Evolutionary conservation across 2,329 filamentous ascomycete species (phyloP), one percentile per base, ranked within the genome.

Genomic region (Exophiala lecanii-corni): DNA sequence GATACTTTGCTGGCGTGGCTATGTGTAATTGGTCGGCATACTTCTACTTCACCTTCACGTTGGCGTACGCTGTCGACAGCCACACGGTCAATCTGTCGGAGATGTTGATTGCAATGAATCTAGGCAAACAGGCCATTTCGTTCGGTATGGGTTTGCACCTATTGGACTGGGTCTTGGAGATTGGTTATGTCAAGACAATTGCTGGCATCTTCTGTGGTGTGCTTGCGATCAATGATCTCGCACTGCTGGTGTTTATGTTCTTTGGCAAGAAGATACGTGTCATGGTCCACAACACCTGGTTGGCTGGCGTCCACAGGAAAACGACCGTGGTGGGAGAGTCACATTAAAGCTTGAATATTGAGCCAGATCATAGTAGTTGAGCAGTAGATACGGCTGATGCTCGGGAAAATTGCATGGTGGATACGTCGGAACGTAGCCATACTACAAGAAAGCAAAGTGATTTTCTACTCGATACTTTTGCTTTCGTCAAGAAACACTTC

Each of bases 61-160:
- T 82, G 6, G 77, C 76, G 2, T 81, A 81, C 53, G 76, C 77
- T 1, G 72, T 81, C 26, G 77, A 81, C 55, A 73, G 69, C 39
- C 78, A 81, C 59, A 73, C 71, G 15, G 66, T 71, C 23, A 77
- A 79, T 51, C 74, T 76, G n/a, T 73, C 71, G 17, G 77, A 81
- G 61, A 79, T 80, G 76, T 67, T 81, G 9, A 80, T 77, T 47
- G 73, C 73, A 2, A 76, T 76, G 68, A 76, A 76, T 50, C 55
- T 77, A n/a, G 74, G 74, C 9, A 76, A 76, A 56, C 73, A 76
- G 59, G 71, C 73, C 2, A 74, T 76, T 39, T 73, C 68, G 43
- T 77, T 76, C 47, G 73, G 72, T 1, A 69, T 76, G 58, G 70
- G 71, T 3, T 60, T 71, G 39, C 65, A 74, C 43, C 59, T 76